A percentile compares a stretch with the other conserved stretches of the same genome.
Conservation (phyloP, 208 protist species). For the Trichomonas gallinae region DNA sequence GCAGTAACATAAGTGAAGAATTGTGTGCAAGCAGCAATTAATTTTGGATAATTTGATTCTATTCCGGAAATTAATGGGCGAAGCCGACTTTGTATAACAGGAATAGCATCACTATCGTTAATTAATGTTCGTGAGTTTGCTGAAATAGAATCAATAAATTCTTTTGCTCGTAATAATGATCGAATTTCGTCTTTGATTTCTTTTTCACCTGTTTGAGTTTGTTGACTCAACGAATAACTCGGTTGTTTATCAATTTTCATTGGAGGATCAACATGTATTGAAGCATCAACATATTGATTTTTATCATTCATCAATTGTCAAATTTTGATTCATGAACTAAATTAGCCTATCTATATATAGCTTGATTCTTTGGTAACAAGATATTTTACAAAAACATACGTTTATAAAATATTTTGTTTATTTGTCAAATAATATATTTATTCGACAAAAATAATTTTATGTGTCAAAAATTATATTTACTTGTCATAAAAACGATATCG, state of each 20-base stretch:
- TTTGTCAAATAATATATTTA: no score
- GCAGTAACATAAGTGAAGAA: neutral
- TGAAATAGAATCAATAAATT: neutral
- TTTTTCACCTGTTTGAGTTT: neutral
- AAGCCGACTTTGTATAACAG: neutral
- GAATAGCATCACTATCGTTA: neutral
- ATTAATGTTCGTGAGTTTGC: neutral
- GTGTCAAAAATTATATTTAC: no score
- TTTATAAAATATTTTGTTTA: no score
- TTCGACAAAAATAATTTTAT: no score
- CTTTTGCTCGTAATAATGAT: neutral
- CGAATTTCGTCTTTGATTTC: neutral
- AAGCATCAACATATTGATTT: neutral
- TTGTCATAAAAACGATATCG: no score
- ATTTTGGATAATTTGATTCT: neutral
- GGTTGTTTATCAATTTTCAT: neutral
- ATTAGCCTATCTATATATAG: neutral
- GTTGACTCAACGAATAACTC: neutral
- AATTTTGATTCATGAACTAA: neutral
- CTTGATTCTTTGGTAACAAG: no score
- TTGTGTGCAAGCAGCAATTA: neutral
- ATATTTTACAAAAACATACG: no score
- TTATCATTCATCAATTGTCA: neutral
- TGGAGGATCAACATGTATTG: neutral
- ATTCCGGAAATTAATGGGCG: neutral